Evolutionary conservation across 495 filamentous ascomycete genomes (phyloP).

Genomic region (Talaromyces thailandensis): DNA sequence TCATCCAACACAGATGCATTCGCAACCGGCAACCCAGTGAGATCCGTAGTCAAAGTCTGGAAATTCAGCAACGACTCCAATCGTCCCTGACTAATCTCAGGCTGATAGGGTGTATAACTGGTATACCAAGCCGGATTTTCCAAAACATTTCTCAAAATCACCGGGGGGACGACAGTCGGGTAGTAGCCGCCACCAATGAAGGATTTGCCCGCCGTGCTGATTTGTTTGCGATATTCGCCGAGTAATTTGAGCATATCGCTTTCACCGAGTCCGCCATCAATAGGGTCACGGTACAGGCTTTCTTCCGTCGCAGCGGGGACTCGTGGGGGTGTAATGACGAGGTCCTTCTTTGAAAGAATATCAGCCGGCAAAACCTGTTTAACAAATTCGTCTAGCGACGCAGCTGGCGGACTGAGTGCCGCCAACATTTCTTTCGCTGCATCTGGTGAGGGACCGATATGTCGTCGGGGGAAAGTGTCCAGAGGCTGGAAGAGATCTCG

Average conservation of each 20-base stretch:
- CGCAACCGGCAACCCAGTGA: constrained; percentile 81
- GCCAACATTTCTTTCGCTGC: constrained; percentile 74
- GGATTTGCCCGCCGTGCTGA: constrained; percentile 43
- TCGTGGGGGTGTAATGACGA: constrained; percentile 32
- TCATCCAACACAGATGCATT: constrained; percentile 95
- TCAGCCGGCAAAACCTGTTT: constrained; percentile 74
- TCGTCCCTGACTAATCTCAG: constrained; percentile 93
- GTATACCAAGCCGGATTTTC: constrained; percentile 98
- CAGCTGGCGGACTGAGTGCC: constrained; percentile 63
- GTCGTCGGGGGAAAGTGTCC: constrained; percentile 73
- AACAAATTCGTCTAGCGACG: constrained; percentile 79
- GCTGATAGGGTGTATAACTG: constrained; percentile 97
- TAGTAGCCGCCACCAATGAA: constrained; percentile 90
- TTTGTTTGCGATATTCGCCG: constrained; percentile 55
- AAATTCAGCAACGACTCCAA: constrained; percentile 94
- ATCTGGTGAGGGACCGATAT: constrained; percentile 79
- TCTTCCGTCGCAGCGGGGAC: constrained; percentile 20
- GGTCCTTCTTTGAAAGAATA: constrained; percentile 62
- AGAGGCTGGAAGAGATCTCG: constrained; percentile 39
- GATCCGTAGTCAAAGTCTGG: constrained; percentile 86
- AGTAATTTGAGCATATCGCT: constrained; percentile 56
- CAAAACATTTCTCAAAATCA: constrained; percentile 89
- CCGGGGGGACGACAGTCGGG: constrained; percentile 74
- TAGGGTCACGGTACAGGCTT: constrained; percentile 32
- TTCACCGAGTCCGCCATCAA: constrained; percentile 54